Conservation (phyloP, 805 yeast genomes). For the Candida michaelii region DNA sequence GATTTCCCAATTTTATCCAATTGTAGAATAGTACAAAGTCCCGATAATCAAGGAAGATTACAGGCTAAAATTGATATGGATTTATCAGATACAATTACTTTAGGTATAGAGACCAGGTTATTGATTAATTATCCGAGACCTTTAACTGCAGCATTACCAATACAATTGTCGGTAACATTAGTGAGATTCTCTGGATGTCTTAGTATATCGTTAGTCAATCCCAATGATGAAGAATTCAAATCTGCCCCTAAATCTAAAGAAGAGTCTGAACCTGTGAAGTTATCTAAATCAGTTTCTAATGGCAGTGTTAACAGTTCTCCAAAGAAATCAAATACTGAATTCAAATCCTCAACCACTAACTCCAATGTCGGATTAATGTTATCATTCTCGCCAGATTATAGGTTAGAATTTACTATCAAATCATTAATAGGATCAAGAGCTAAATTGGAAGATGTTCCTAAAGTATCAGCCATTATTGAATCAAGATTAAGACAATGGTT, state of each 20-base stretch:
- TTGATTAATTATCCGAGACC: slow-evolving; percentile 81
- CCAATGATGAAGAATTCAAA: slow-evolving; percentile 31
- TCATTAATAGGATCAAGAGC: slow-evolving; percentile 92
- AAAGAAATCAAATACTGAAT: neutral
- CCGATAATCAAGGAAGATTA: slow-evolving; percentile 50
- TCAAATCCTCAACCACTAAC: slow-evolving; percentile 6
- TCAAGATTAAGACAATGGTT: slow-evolving; percentile 84
- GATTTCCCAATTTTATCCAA: slow-evolving; percentile 95
- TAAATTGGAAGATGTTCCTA: slow-evolving; percentile 89
- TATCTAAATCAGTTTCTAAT: neutral
- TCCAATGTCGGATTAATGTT: slow-evolving; percentile 76
- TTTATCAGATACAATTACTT: slow-evolving; percentile 78
- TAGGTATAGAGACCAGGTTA: slow-evolving; percentile 80
- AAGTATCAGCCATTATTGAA: slow-evolving; percentile 82
- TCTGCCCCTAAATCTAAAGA: slow-evolving; percentile 2
- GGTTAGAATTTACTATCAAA: slow-evolving; percentile 83
- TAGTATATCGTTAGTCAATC: slow-evolving; percentile 65
- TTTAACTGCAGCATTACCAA: slow-evolving; percentile 82
- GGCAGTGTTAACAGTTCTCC: slow-evolving; percentile 1
- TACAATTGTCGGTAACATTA: slow-evolving; percentile 79
- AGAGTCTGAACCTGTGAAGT: slow-evolving; percentile 9
- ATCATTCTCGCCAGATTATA: slow-evolving; percentile 87
- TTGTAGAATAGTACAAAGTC: slow-evolving; percentile 72
- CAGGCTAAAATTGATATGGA: slow-evolving; percentile 93
- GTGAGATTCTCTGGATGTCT: slow-evolving; percentile 90